Evolutionary conservation across 495 filamentous ascomycete genomes (phyloP), one percentile per base, ranked within the genome.

Genomic region (Daldinia bambusicola): DNA sequence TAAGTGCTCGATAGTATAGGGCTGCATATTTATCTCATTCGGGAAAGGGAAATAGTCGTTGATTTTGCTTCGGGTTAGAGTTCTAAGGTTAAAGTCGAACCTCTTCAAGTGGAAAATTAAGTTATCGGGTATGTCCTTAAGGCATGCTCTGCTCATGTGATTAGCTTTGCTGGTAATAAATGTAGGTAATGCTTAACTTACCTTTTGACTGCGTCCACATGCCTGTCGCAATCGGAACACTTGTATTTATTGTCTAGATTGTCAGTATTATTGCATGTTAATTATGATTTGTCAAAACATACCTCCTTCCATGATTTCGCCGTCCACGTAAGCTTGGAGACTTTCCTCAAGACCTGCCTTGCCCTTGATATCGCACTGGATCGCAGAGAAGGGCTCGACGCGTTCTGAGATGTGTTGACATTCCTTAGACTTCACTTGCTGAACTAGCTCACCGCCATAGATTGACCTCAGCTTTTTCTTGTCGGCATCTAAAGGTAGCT

Each of bases 301-400:
- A 91, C 89, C 90, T 74, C 95, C 95, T 86, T 96, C 93, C 94
- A 98, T 95, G 50, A 95, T 89, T 75, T 99, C 96, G 1, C 95
- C 95, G 75, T 95, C 92, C 12, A 98, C 94, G 77, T 97, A 98
- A 6, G 95, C 93, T 73, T 93, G 89, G 12, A 99, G 81, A 76
- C 95, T 98, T 63, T 98, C 94, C 66, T 92, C 84, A 1, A 99
- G 86, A 36, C 81, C 89, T 6, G 83, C 85, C 78, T 98, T 99
- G 50, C 95, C 95, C 75, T 97, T 95, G 70, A 99, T 97, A 69
- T 97, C 96, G 78, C 95, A 97, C 68, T 97, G 93, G 61, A 99
- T 95, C 10, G 95, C 95, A 7, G 93, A 96, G 78, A 98, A 99
- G 3, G 92, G 90, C 76, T 98, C 96, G 7, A 92, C 81, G 30